Percentiles rank a stretch among this genome's conserved stretches.
phyloP scores from a whole-genome alignment of 78 protist genomes.

The Diacronema lutheri region DNA sequence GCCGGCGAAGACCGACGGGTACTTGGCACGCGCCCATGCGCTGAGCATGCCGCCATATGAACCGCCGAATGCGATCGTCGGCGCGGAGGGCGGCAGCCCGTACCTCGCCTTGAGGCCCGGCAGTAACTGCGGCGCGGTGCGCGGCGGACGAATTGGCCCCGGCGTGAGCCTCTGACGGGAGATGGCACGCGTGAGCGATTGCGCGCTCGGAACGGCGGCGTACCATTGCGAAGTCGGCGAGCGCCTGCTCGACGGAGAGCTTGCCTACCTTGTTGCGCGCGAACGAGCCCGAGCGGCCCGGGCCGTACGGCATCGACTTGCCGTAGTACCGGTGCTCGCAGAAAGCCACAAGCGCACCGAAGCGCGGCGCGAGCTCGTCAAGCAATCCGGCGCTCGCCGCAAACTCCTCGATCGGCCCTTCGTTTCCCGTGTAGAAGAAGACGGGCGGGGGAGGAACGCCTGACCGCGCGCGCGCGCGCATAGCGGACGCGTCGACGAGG shows the following conservation, averaged over 20 bases:
- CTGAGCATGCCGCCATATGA: constrained; percentile 68
- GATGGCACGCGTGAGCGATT: too few relatives aligned
- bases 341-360: constrained; percentile 3
- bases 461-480: too few relatives aligned
- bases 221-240: constrained; percentile 5
- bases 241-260: neutral
- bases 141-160: too few relatives aligned
- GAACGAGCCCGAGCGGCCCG: neutral
- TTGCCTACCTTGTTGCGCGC: neutral
- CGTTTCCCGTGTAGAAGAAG: constrained; percentile 42
- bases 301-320: constrained; percentile 9
- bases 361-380: constrained; percentile 19
- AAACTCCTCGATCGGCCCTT: constrained; percentile 56
- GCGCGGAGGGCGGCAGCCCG: neutral
- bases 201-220: too few relatives aligned
- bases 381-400: neutral
- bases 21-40: constrained; percentile 52
- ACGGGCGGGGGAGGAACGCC: constrained; percentile 4
- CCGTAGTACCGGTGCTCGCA: constrained; percentile 38
- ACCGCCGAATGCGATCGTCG: constrained; percentile 60
- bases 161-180: too few relatives aligned
- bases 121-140: neutral
- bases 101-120: neutral
- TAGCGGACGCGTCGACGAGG: neutral
- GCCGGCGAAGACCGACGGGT: constrained; percentile 53